A percentile compares a stretch with the other conserved stretches of the same genome.
Conservation (phyloP, 179 eudicot genomes). For the Silene coronaria region DNA sequence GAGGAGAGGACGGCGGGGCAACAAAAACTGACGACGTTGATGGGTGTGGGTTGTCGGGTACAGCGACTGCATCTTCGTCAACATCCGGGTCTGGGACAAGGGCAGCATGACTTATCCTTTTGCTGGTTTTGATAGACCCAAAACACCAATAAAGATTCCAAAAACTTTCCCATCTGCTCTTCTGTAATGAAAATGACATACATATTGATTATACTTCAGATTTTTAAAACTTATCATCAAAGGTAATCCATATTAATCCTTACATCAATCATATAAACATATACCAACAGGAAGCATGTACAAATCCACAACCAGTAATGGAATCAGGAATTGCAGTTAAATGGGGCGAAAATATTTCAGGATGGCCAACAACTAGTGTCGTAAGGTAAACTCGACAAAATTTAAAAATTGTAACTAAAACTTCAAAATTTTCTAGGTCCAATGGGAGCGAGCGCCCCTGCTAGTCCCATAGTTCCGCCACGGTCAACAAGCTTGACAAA, state of each 20-base stretch:
- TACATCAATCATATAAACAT: background rate
- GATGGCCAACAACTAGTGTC: too few species aligned
- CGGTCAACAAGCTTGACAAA: constrained; percentile 1
- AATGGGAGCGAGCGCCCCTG: too few species aligned
- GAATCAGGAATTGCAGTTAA: too few species aligned
- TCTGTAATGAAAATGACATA: constrained; percentile 27
- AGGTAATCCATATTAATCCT: background rate
- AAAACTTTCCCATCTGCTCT: constrained; percentile 44
- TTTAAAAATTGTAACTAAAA: too few species aligned
- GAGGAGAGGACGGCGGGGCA: constrained; percentile 51
- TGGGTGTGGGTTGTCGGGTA: constrained; percentile 29
- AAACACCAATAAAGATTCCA: constrained; percentile 43
- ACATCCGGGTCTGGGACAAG: constrained; percentile 42
- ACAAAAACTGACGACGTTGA: constrained; percentile 35
- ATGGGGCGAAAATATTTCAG: too few species aligned
- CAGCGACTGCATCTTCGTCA: constrained; percentile 18
- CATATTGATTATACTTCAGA: constrained; percentile 5
- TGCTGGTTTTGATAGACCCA: constrained; percentile 40
- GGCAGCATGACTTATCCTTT: constrained; percentile 39
- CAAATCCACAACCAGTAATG: too few species aligned
- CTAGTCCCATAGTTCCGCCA: too few species aligned
- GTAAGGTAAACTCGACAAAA: too few species aligned
- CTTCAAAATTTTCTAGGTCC: too few species aligned
- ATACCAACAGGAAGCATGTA: background rate
- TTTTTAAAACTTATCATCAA: background rate